Percentiles rank a stretch among this genome's conserved stretches.
These are phyloP conservation scores for Lachancea meyersii DNA, from an alignment of 805 yeast species.

Conservation along the genomic window DNA sequence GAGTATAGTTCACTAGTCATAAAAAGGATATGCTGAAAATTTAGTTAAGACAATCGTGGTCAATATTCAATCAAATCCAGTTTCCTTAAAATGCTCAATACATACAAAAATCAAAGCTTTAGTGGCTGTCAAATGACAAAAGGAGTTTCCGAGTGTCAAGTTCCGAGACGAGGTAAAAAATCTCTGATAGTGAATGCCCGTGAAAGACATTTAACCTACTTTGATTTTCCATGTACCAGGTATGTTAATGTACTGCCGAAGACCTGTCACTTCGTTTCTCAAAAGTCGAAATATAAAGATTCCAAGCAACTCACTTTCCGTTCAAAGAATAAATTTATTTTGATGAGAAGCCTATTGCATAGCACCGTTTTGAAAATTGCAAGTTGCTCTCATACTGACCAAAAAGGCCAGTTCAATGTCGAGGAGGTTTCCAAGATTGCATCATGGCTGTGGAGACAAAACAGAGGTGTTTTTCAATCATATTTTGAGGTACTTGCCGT, in stretches of 20 bases:
- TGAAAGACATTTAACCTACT: neutral
- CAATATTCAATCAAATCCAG: too few species aligned
- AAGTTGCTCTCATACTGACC: neutral
- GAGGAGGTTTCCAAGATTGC: conserved; percentile 4
- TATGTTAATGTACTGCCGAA: neutral
- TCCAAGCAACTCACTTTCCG: neutral
- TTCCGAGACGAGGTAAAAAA: conserved; percentile 8
- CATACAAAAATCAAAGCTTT: too few species aligned
- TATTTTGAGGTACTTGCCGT: neutral
- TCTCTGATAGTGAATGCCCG: neutral
- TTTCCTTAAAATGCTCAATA: too few species aligned
- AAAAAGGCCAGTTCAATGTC: neutral
- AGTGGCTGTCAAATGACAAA: conserved; percentile 10
- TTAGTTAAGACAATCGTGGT: too few species aligned
- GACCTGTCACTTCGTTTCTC: neutral
- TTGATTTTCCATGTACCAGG: neutral
- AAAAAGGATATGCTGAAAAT: neutral
- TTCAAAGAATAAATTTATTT: conserved; percentile 14
- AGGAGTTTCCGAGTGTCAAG: conserved; percentile 7
- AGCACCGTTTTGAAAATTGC: conserved; percentile 6
- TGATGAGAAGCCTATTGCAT: conserved; percentile 14
- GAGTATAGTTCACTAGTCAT: neutral
- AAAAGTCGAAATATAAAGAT: neutral
- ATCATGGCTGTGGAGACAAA: conserved; percentile 2
- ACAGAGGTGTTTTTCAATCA: conserved; percentile 1